A percentile compares a stretch with the other conserved stretches of the same genome.
Evolutionary conservation across 495 filamentous ascomycete species (phyloP).

Genomic region (Penicillium arizonense): DNA sequence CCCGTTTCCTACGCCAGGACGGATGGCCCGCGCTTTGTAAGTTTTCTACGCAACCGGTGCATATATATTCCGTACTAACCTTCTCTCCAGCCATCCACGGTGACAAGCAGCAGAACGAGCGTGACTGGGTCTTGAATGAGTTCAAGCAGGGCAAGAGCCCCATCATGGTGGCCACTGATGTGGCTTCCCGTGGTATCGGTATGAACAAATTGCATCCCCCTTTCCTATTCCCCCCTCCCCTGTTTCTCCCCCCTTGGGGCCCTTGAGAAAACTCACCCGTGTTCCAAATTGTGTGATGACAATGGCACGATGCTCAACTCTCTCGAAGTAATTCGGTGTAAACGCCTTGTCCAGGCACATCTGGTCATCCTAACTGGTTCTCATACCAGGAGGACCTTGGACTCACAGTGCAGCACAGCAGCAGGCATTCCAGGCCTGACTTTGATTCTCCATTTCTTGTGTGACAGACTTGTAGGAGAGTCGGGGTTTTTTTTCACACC

Average conservation of each 20-base stretch:
- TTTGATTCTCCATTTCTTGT: conserved; percentile 66
- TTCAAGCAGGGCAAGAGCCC: conserved; percentile 95
- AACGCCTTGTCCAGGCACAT: conserved; percentile 77
- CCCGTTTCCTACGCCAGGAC: conserved; percentile 96
- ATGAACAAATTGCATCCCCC: conserved; percentile 72
- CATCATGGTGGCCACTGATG: conserved; percentile 93
- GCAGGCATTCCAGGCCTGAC: conserved; percentile 52
- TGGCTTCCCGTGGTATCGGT: conserved; percentile 98
- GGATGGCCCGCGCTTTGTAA: conserved; percentile 97
- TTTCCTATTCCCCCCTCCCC: conserved; percentile 39
- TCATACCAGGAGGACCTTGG: conserved; percentile 77
- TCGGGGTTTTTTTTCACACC: conserved; percentile 53
- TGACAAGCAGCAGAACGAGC: conserved; percentile 99
- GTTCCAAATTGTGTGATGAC: conserved; percentile 61
- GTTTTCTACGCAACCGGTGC: conserved; percentile 27
- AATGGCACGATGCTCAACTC: conserved; percentile 86
- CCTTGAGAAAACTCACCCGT: conserved; percentile 39
- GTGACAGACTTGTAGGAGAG: conserved; percentile 71
- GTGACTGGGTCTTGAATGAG: conserved; percentile 99
- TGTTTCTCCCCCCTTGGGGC: conserved; percentile 28
- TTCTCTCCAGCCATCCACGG: conserved; percentile 79
- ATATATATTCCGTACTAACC: conserved; percentile 43
- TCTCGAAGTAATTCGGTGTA: conserved; percentile 73
- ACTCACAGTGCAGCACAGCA: conserved; percentile 74
- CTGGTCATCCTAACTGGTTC: conserved; percentile 72